Evolutionary conservation across 2,329 filamentous ascomycete species (phyloP).

Genomic region (Clonostachys chloroleuca): DNA sequence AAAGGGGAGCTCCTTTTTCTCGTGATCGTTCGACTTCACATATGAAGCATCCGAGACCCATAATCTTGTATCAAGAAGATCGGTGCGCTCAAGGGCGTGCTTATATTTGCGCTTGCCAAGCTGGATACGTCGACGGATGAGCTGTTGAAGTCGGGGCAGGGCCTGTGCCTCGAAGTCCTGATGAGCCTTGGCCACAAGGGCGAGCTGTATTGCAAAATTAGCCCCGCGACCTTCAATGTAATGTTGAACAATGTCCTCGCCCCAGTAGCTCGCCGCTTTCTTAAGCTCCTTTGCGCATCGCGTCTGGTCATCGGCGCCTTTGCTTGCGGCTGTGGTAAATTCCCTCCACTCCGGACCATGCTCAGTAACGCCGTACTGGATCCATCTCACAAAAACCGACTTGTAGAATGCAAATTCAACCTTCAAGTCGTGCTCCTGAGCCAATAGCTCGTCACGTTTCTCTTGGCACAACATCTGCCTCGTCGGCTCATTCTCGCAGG

Average conservation of each 20-base stretch:
- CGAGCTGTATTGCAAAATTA: neutral
- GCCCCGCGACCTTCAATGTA: neutral
- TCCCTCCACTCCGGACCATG: neutral
- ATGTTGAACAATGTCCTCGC: neutral
- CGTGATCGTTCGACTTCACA: neutral
- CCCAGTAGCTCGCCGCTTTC: neutral
- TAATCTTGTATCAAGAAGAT: neutral
- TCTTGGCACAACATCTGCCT: neutral
- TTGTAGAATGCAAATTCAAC: neutral
- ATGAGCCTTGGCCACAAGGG: neutral
- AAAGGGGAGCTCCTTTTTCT: neutral
- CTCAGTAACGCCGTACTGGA: neutral
- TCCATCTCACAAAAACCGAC: neutral
- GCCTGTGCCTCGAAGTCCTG: neutral
- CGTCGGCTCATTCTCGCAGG: neutral
- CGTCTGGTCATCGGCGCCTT: neutral
- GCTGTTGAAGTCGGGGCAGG: neutral
- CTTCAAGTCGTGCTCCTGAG: neutral
- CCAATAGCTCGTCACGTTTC: neutral
- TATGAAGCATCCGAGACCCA: neutral
- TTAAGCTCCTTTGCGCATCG: neutral
- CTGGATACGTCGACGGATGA: neutral
- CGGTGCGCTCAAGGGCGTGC: neutral
- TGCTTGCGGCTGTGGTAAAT: neutral
- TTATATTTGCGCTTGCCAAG: neutral